phyloP scores from a whole-genome alignment of 1,284 basidiomycete species.

The Somion occarium region DNA sequence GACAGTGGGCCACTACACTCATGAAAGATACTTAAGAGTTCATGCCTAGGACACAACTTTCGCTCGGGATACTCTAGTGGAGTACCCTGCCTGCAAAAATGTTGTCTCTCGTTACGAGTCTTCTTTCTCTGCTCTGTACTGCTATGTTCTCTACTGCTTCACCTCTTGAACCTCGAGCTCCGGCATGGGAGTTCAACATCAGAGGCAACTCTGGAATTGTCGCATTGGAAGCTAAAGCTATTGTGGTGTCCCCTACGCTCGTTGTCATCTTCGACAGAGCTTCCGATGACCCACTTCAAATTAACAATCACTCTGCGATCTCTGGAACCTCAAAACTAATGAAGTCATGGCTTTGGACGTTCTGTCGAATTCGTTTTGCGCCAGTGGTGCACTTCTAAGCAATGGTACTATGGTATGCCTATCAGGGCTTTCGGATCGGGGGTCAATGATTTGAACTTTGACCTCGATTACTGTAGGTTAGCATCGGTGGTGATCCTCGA shows the following conservation, averaged over 20 bases:
- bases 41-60: background rate
- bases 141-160: background rate
- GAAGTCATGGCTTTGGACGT: conserved; percentile 37
- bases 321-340: conserved; percentile 40
- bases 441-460: background rate
- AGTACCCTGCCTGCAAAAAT: background rate
- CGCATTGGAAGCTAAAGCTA: conserved; percentile 44
- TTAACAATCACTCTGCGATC: conserved; percentile 35
- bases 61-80: background rate
- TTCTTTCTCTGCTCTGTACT: conserved; percentile 1
- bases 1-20: background rate
- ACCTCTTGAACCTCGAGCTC: conserved; percentile 3
- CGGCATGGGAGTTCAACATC: conserved; percentile 21
- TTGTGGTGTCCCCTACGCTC: conserved; percentile 40
- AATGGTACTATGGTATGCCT: conserved; percentile 42
- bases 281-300: conserved; percentile 39
- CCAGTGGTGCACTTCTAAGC: conserved; percentile 41
- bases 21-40: background rate
- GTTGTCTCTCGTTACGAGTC: background rate
- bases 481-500: conserved; percentile 40
- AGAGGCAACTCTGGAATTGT: conserved; percentile 40
- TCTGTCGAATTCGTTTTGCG: conserved; percentile 48
- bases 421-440: background rate
- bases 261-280: conserved; percentile 43
- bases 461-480: conserved; percentile 28